These are phyloP conservation scores for Kockovaella imperatae DNA, from an alignment of 768 basidiomycete genomes.

Conservation along the genomic window DNA sequence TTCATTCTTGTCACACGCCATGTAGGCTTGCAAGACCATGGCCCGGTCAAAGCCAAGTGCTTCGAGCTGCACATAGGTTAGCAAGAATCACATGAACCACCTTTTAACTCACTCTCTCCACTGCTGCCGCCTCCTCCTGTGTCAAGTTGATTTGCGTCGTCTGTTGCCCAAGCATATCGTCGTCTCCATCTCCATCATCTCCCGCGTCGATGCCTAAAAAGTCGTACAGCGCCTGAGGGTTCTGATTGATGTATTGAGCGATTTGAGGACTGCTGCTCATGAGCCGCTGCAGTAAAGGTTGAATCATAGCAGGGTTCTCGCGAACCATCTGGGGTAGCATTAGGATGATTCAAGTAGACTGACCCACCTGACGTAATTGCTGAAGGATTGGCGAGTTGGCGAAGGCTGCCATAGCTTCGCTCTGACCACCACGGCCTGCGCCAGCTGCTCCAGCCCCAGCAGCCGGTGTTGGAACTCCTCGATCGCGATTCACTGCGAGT, in stretches of 20 bases:
- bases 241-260: constrained; percentile 58
- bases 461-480: constrained; percentile 35
- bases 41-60: constrained; percentile 79
- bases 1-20: constrained; percentile 84
- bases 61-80: constrained; percentile 56
- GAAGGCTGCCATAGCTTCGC: constrained; percentile 45
- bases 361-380: constrained; percentile 54
- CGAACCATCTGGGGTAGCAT: constrained; percentile 51
- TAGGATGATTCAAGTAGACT: neutral
- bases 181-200: constrained; percentile 42
- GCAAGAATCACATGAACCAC: neutral
- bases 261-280: constrained; percentile 65
- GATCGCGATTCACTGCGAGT: constrained; percentile 36
- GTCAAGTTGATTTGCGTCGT: constrained; percentile 62
- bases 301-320: constrained; percentile 69
- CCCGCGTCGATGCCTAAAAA: constrained; percentile 56
- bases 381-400: constrained; percentile 59
- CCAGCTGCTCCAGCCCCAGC: constrained; percentile 38
- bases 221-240: constrained; percentile 64
- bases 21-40: constrained; percentile 75
- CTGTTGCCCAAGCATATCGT: constrained; percentile 46
- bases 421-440: neutral
- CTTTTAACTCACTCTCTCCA: constrained; percentile 74
- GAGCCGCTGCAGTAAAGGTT: constrained; percentile 77
- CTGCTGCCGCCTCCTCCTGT: constrained; percentile 77